These are phyloP conservation scores for Globisporangium ultimum DNA, from an alignment of 352 stramenopile species.

Conservation along the genomic window DNA sequence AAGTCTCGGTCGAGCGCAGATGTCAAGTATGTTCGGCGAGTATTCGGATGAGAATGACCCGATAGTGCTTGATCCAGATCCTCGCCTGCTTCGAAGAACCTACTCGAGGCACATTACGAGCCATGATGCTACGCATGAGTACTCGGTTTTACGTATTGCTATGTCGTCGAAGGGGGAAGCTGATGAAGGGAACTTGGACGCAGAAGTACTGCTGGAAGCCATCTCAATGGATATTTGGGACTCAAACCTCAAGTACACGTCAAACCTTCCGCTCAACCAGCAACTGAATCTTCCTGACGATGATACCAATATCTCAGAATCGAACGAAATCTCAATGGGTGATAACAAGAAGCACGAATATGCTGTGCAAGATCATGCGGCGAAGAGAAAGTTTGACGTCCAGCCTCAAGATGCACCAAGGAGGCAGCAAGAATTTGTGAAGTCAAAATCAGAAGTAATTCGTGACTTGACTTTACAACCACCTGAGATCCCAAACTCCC, in stretches of 20 bases:
- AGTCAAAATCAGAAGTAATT: conserved; percentile 13
- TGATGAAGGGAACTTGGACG: conserved; percentile 56
- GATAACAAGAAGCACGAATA: conserved; percentile 1
- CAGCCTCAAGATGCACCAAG: not conserved
- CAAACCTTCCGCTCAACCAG: conserved; percentile 65
- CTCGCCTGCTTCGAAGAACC: conserved; percentile 24
- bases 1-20: conserved; percentile 35
- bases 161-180: conserved; percentile 69
- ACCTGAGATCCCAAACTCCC: not conserved
- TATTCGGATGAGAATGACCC: conserved; percentile 50
- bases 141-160: conserved; percentile 69
- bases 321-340: conserved; percentile 3
- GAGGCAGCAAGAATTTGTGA: conserved; percentile 5
- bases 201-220: conserved; percentile 79
- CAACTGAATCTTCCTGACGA: conserved; percentile 57
- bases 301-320: not conserved
- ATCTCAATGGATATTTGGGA: conserved; percentile 88
- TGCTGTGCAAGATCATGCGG: not conserved
- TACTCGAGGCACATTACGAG: conserved; percentile 28
- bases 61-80: conserved; percentile 64
- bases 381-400: conserved; percentile 7
- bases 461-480: conserved; percentile 13
- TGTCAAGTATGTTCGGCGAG: conserved; percentile 52
- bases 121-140: conserved; percentile 38
- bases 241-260: conserved; percentile 79